Evolutionary conservation across 306 rosid genomes (phyloP).

Genomic region (Cyclanthera cordifolia): DNA sequence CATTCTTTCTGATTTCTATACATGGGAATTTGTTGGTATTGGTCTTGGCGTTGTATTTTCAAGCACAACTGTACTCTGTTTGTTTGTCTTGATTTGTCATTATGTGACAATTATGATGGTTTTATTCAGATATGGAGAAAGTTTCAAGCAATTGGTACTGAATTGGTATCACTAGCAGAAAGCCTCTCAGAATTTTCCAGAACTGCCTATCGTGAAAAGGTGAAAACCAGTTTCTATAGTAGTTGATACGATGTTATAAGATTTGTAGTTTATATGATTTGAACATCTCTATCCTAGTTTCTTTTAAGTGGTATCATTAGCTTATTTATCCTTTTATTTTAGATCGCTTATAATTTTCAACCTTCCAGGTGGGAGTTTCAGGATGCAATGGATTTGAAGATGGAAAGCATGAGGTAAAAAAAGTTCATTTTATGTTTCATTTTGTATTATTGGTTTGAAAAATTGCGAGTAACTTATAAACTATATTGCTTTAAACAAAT

Average conservation of each 20-base stretch:
- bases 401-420: slow-evolving; percentile 44
- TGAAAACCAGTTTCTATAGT: slow-evolving; percentile 21
- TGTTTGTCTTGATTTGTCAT: not conserved
- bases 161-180: slow-evolving; percentile 55
- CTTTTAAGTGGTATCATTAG: not conserved
- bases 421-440: slow-evolving; percentile 4
- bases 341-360: not conserved
- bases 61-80: not conserved
- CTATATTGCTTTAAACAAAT: not conserved
- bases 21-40: not conserved
- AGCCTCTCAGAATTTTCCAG: slow-evolving; percentile 61
- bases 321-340: not conserved
- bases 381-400: slow-evolving; percentile 28
- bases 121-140: slow-evolving; percentile 64
- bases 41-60: not conserved
- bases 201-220: slow-evolving; percentile 52
- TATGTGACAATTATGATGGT: not conserved
- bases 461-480: not conserved
- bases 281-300: not conserved
- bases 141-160: slow-evolving; percentile 47
- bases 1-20: not conserved
- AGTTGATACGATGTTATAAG: slow-evolving; percentile 6
- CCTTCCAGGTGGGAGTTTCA: slow-evolving; percentile 39
- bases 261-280: slow-evolving; percentile 8
- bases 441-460: not conserved